Base-by-base conservation (phyloP, 2,329 filamentous ascomycete genomes). In the Mollisia scopiformis region DNA sequence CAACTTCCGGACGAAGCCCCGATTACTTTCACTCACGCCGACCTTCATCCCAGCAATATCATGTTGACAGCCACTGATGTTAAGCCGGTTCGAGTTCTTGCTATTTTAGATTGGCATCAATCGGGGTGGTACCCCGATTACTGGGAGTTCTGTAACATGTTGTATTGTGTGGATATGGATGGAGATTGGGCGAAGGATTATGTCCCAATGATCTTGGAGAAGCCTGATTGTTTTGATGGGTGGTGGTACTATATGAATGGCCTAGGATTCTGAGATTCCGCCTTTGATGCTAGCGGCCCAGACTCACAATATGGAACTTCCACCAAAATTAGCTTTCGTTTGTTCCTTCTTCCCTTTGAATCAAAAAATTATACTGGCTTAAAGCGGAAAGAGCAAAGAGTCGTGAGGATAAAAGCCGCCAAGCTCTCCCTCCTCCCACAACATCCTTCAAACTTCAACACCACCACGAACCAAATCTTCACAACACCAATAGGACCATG, bases 91-190 rank as follows among this genome's bases (percentile, higher is more conserved):
- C 66, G 62, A 27, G 60, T 75, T 46, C 21, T 70, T 30, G 66
- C 67, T 2, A 69, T 76, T 37, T 50, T 77, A 60, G 73, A 76
- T 64, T 76, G 74, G 74, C 62, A 68, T 56, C 70, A 75, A 64
- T 69, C 74, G 6, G 75, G 74, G 4, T 76, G 73, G 72, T 73
- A 73, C 62, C 73, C 73, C 1, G 66, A 64, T 7, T 75, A 75
- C 58, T 76, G 73, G 75, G 73, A 76, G 57, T 69, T 66, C 30
- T 74, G 72, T 57, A 75, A 74, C 55, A 68, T 64, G 28, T 21
- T 37, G 1, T 62, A 50, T 57, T 61, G 59, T 37, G 39, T 28
- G 11, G 6, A 51, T 13, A 23, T 30, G 21, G 13, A 27, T 23
- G 59, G 51, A 52, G 60, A 61, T 11, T 66, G 62, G 64, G 31